Conservation (phyloP, 2,329 filamentous ascomycete species). For the Ceratocystis albifundus region DNA sequence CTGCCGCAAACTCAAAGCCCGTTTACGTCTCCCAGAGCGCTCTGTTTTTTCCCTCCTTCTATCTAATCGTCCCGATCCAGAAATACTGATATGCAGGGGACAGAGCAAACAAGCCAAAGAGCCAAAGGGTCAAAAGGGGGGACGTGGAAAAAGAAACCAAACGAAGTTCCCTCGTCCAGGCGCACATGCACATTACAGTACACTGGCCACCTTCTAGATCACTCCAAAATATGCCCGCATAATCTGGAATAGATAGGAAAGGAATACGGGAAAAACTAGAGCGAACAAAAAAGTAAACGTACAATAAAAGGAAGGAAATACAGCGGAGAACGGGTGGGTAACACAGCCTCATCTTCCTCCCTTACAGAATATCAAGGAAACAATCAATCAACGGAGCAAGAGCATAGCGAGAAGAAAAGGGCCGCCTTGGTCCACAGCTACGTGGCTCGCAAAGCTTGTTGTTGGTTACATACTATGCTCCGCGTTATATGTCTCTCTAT, state of each 20-base stretch:
- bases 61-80: background rate
- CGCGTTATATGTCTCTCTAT: no score
- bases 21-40: background rate
- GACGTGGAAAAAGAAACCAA: background rate
- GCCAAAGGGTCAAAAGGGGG: background rate
- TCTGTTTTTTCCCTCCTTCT: background rate
- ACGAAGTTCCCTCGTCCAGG: background rate
- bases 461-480: no score
- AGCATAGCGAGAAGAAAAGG: background rate
- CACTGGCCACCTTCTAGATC: background rate
- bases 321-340: background rate
- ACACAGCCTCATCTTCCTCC: background rate
- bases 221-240: background rate
- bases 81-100: background rate
- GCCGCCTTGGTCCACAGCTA: background rate
- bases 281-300: background rate
- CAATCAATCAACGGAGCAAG: background rate
- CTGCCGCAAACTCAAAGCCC: background rate
- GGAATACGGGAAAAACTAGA: background rate
- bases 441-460: no score
- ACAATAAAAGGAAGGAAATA: background rate
- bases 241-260: background rate
- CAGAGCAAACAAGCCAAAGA: background rate
- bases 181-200: background rate
- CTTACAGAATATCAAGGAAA: background rate